These are phyloP conservation scores for Naganishia cerealis DNA, from an alignment of 1,284 basidiomycete species.

Conservation along the genomic window DNA sequence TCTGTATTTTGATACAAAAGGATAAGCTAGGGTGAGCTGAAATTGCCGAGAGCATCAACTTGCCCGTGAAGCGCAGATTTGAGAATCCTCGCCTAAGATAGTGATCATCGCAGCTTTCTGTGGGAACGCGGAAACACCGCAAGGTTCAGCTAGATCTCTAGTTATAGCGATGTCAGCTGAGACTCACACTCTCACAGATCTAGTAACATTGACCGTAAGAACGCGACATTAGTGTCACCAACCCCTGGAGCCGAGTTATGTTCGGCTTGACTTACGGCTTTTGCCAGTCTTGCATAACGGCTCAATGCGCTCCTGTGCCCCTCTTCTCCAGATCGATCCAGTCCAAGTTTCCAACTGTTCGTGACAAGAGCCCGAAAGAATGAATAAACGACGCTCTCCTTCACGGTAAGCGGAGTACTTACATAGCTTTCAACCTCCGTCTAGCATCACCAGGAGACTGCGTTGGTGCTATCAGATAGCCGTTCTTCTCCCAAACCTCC, in stretches of 20 bases:
- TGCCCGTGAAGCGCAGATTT: constrained; percentile 34
- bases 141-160: background rate
- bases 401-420: constrained; percentile 32
- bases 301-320: constrained; percentile 38
- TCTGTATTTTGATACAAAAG: constrained; percentile 35
- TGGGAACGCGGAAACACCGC: constrained; percentile 37
- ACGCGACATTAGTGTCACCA: background rate
- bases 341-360: constrained; percentile 42
- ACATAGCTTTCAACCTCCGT: constrained; percentile 40
- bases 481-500: constrained; percentile 41
- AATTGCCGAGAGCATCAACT: background rate
- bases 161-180: background rate
- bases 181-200: constrained; percentile 19
- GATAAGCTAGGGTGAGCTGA: constrained; percentile 22
- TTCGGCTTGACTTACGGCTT: constrained; percentile 24
- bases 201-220: background rate
- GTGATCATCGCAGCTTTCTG: constrained; percentile 41
- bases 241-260: constrained; percentile 23
- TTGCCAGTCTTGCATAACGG: constrained; percentile 44
- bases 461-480: constrained; percentile 44
- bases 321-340: constrained; percentile 39
- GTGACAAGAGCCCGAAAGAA: constrained; percentile 36
- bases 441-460: constrained; percentile 39
- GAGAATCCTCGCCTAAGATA: constrained; percentile 40
- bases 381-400: constrained; percentile 37